These are phyloP conservation scores for Carnegiea gigantea DNA, from an alignment of 179 eudicot species.

Conservation along the genomic window DNA sequence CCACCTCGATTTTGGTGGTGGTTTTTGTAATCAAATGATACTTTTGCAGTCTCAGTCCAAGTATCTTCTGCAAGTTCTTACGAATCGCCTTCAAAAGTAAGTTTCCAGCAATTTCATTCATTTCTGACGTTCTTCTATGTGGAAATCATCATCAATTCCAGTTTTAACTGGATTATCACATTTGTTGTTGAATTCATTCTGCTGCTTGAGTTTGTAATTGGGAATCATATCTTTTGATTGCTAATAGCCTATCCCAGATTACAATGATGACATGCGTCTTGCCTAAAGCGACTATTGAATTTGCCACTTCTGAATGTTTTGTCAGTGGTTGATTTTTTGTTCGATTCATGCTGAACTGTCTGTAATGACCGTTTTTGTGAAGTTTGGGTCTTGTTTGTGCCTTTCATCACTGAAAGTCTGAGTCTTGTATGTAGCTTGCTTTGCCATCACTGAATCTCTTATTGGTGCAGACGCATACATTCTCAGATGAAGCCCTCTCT, in stretches of 20 bases:
- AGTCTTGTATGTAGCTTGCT: not conserved
- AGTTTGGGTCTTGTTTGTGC: not conserved
- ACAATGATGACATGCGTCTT: not conserved
- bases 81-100: conserved; percentile 66
- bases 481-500: not conserved
- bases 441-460: not conserved
- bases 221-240: not conserved
- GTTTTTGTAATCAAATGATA: conserved; percentile 46
- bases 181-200: conserved; percentile 2
- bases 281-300: not conserved
- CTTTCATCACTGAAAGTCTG: not conserved
- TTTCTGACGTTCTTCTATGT: not conserved
- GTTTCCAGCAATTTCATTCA: conserved; percentile 3
- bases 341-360: conserved; percentile 2
- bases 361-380: not conserved
- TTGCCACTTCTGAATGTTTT: not conserved
- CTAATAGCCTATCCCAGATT: not conserved
- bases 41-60: conserved; percentile 76
- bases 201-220: not conserved
- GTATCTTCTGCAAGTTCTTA: conserved; percentile 74
- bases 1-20: conserved; percentile 8
- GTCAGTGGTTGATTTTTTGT: not conserved
- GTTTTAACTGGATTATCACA: not conserved
- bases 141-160: not conserved
- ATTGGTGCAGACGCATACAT: not conserved